phyloP scores from a whole-genome alignment of 768 basidiomycete genomes.

The Suillus clintonianus region DNA sequence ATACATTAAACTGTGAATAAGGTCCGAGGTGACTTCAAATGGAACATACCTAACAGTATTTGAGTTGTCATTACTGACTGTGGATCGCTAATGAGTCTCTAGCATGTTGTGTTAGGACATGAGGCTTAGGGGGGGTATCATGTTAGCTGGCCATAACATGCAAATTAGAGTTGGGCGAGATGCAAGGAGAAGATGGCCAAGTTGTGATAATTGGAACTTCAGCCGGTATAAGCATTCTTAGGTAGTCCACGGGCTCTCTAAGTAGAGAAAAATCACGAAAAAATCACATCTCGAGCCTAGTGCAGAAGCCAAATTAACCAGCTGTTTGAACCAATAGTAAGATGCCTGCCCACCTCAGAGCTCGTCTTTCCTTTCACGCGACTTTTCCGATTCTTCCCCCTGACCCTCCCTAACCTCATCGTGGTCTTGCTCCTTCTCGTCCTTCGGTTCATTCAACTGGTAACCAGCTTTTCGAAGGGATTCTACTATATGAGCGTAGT shows the following conservation, averaged over 20 bases:
- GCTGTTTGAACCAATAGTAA: not conserved
- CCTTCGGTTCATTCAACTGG: slow-evolving; percentile 38
- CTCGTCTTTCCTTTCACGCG: slow-evolving; percentile 31
- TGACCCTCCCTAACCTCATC: slow-evolving; percentile 26
- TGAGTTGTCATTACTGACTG: not conserved
- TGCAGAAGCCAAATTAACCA: not conserved
- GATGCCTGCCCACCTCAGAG: slow-evolving; percentile 27
- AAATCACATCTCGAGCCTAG: slow-evolving; percentile 10
- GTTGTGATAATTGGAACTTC: not conserved
- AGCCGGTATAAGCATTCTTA: not conserved
- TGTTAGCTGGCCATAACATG: not conserved
- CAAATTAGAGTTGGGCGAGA: not conserved
- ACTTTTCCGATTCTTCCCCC: slow-evolving; percentile 34
- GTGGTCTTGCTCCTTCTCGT: slow-evolving; percentile 29
- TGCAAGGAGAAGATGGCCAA: not conserved
- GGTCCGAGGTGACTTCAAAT: not conserved
- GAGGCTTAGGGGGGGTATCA: not conserved
- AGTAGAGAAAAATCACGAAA: not conserved
- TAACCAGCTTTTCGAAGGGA: slow-evolving; percentile 55
- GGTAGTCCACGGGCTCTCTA: not conserved
- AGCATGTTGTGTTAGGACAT: not conserved
- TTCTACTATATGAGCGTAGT: slow-evolving; percentile 47
- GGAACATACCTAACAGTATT: not conserved
- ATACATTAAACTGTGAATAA: slow-evolving; percentile 3
- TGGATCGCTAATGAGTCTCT: not conserved